Evolutionary conservation across 2,329 filamentous ascomycete species (phyloP), one percentile per base, ranked within the genome.

Genomic region (Orbilia brochopaga): DNA sequence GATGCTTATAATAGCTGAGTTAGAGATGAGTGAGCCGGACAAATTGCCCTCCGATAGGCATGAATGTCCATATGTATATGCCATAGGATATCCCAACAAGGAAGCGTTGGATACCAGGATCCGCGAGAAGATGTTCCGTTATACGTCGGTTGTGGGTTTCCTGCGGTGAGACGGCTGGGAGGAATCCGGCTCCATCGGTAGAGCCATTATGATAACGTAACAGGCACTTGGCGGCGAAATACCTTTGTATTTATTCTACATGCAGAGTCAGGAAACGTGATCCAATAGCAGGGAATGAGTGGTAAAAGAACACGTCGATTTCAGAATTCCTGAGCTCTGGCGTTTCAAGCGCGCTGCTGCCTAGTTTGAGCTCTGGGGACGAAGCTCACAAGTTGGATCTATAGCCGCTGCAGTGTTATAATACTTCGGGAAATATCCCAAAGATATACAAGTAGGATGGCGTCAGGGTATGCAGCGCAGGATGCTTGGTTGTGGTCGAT

Each of bases 231-330:
- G 37, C n/a, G 37, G n/a, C 11, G 37, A 17, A 42, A 8, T 8
- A 32, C 27, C 27, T 32, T 32, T 32, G 27, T 32, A 42, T 42
- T 15, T 42, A 15, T 15, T 15, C 37, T 13, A 42, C 37, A 4
- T 17, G 37, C 27, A 15, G 4, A 42, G 37, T 2, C 11, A 3
- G 37, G n/a, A 42, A 42, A 42, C 37, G 37, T 42, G 37, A 42
- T 17, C 13, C n/a, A 42, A 13, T 17, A 4, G n/a, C n/a, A 17
- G n/a, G n/a, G n/a, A 17, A 42, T 42, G 5, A 42, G n/a, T 42
- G 37, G 37, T 42, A 42, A 42, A 17, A 42, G 37, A 32, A 32
- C 27, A 32, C 37, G 11, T 42, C 37, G n/a, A 42, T 42, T 42
- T 17, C 15, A n/a, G 37, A 2, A 42, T 42, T 42, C n/a, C 37